A percentile compares a stretch with the other conserved stretches of the same genome.
Conservation (phyloP, 192 early-diverging fungal species). For the Chytriomyces hyalinus region DNA sequence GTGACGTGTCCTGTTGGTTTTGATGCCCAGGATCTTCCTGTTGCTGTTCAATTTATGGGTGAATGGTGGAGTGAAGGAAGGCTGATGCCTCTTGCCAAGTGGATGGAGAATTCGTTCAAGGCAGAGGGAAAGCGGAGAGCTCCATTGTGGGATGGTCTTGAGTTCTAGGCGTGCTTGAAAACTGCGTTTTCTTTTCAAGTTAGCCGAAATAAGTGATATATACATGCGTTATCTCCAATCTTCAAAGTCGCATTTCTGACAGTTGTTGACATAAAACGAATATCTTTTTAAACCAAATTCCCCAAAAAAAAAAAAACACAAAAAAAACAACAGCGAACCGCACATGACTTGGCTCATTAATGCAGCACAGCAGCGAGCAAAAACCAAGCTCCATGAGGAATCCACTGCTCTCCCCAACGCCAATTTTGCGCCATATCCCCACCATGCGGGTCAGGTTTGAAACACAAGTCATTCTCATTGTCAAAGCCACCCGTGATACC, state of each 20-base stretch:
- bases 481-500: conserved; percentile 24
- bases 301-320: not conserved
- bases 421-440: conserved; percentile 21
- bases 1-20: conserved; percentile 66
- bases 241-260: too few species aligned
- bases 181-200: too few species aligned
- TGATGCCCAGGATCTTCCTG: conserved; percentile 58
- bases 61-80: conserved; percentile 71
- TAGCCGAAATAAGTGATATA: too few species aligned
- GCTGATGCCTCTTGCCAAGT: conserved; percentile 47
- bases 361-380: conserved; percentile 5
- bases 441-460: conserved; percentile 20
- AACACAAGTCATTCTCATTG: conserved; percentile 10
- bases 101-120: conserved; percentile 24
- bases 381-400: conserved; percentile 13
- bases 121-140: not conserved
- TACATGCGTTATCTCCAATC: too few species aligned
- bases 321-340: not conserved
- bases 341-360: not conserved
- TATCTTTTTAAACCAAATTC: not conserved
- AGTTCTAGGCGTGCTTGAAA: not conserved
- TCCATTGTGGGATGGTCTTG: conserved; percentile 9
- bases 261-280: too few species aligned
- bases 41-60: conserved; percentile 71
- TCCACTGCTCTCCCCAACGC: conserved; percentile 28